Evolutionary conservation across 2,329 filamentous ascomycete genomes (phyloP).

Genomic region (Fusarium sp.): DNA sequence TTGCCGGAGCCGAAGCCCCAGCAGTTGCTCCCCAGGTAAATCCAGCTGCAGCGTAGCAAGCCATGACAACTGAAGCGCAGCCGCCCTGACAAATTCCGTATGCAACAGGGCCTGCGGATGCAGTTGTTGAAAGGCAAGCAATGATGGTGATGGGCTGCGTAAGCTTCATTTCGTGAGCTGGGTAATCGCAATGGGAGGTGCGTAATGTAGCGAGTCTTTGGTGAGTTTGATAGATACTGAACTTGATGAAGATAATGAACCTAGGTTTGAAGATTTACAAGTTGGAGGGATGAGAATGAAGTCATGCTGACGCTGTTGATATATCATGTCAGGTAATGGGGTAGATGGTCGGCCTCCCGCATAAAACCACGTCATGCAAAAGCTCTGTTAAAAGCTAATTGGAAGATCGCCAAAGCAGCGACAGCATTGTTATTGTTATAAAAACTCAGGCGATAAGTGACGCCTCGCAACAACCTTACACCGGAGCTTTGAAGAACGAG

Average conservation of each 20-base stretch:
- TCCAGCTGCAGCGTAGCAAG: constrained; percentile 6
- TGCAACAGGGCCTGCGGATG: neutral
- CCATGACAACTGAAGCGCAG: constrained; percentile 2
- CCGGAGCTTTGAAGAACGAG: no score
- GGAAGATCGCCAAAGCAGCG: no score
- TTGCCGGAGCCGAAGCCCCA: constrained; percentile 3
- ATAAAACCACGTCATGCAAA: neutral
- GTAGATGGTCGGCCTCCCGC: neutral
- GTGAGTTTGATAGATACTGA: no score
- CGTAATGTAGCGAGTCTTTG: no score
- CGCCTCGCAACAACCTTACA: no score
- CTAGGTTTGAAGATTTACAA: no score
- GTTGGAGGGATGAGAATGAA: no score
- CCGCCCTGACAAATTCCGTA: constrained; percentile 10
- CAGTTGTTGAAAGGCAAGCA: neutral
- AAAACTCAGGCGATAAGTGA: no score
- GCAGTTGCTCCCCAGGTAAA: constrained; percentile 11
- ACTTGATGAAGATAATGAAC: no score
- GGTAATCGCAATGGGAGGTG: no score
- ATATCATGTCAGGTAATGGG: neutral
- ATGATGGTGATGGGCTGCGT: neutral
- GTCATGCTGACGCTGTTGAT: neutral
- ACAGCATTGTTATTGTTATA: no score
- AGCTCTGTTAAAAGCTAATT: neutral
- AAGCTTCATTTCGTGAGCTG: neutral